A percentile compares a stretch with the other conserved stretches of the same genome.
phyloP scores from a whole-genome alignment of 306 rosid species.

The Cyamopsis tetragonoloba region DNA sequence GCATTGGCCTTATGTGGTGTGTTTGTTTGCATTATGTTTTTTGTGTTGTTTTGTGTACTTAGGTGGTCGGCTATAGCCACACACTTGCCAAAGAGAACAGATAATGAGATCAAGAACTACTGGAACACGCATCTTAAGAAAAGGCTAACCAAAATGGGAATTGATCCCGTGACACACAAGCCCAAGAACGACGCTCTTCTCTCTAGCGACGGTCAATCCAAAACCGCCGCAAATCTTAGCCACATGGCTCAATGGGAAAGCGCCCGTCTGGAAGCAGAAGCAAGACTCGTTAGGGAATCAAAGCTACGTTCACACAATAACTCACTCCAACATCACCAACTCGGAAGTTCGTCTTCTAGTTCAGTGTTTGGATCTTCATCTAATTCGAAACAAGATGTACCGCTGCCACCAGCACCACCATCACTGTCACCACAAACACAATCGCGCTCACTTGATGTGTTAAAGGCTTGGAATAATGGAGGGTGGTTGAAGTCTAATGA shows the following conservation, averaged over 20 bases:
- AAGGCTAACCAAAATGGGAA: slow-evolving; percentile 91
- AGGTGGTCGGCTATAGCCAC: slow-evolving; percentile 99
- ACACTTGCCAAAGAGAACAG: slow-evolving; percentile 93
- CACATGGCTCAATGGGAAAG: slow-evolving; percentile 99
- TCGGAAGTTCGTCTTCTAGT: slow-evolving; percentile 24
- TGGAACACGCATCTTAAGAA: slow-evolving; percentile 99
- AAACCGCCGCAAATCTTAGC: slow-evolving; percentile 80
- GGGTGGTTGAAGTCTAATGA: slow-evolving; percentile 43
- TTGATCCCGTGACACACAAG: slow-evolving; percentile 94
- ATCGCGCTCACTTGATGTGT: slow-evolving; percentile 27
- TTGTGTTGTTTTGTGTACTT: slow-evolving; percentile 2
- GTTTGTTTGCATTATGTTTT: slow-evolving; percentile 8
- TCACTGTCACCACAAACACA: not conserved
- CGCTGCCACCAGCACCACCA: not conserved
- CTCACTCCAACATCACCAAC: slow-evolving; percentile 43
- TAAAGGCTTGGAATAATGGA: slow-evolving; percentile 40
- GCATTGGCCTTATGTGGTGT: slow-evolving; percentile 20
- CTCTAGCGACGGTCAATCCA: slow-evolving; percentile 67
- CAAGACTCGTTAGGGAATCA: slow-evolving; percentile 88
- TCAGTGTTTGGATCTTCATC: slow-evolving; percentile 37
- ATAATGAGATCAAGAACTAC: slow-evolving; percentile 92
- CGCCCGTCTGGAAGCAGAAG: slow-evolving; percentile 98
- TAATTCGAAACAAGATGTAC: slow-evolving; percentile 12
- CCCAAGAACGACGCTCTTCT: slow-evolving; percentile 74
- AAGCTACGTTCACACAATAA: slow-evolving; percentile 65